Evolutionary conservation across 2,329 filamentous ascomycete genomes (phyloP), one percentile per base, ranked within the genome.

Genomic region (Colletotrichum sublineola): DNA sequence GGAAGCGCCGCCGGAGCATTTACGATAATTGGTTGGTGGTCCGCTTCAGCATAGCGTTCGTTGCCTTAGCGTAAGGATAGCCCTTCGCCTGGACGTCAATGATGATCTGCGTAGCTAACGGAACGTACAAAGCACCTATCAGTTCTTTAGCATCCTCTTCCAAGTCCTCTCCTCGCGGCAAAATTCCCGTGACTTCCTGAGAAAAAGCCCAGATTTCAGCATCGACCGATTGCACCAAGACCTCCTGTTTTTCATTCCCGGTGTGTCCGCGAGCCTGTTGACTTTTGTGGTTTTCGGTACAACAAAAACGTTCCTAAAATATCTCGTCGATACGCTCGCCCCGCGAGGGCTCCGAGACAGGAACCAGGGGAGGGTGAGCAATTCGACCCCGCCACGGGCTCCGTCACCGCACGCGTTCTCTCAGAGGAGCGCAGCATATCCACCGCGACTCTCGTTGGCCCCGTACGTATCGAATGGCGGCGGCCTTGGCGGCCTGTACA

Each of bases 11-110:
- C 58, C 74, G 69, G 55, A 81, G 78, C 36, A 84, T 85, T 12
- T 86, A 86, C 73, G 84, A 86, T 73, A 79, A 77, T 52, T 86
- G 84, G 79, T 79, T 86, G 6, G 75, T 86, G 7, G 77, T 82
- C 8, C 82, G 85, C 12, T 86, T 86, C 73, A 81, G 81, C 1
- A 79, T 86, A 15, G 84, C 80, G 2, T 86, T 86, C 68, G 67
- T 82, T 3, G 79, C 84, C 14, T 75, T 86, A 53, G 78, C 81
- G 81, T 82, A 73, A 75, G 79, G 65, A 55, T 36, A 69, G 48
- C 31, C 48, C 56, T 18, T 31, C 38, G 14, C 24, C 38, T 56
- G 15, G 33, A 44, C 8, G 18, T 20, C 4, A 12, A 29, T 60
- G 24, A 12, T 52, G 63, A n/a, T n/a, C 8, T 12, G 38, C 9